phyloP scores from a whole-genome alignment of 805 yeast genomes.

The Candida michaelii region DNA sequence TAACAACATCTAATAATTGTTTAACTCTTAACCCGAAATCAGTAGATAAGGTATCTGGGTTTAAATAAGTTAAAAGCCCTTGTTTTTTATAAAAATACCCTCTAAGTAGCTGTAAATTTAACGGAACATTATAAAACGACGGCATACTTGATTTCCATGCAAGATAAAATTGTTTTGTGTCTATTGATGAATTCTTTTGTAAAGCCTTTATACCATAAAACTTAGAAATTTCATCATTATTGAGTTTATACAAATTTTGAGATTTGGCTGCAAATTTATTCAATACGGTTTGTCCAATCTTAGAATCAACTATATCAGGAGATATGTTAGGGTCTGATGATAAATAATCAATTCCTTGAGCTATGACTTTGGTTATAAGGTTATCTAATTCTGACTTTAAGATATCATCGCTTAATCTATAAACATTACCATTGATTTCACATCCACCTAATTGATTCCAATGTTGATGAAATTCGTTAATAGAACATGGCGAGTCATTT shows the following conservation, averaged over 20 bases:
- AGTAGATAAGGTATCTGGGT: constrained; percentile 46
- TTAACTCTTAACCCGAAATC: constrained; percentile 24
- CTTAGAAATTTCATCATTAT: constrained; percentile 43
- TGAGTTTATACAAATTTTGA: constrained; percentile 30
- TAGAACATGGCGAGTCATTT: constrained; percentile 53
- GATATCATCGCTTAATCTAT: constrained; percentile 24
- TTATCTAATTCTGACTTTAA: constrained; percentile 27
- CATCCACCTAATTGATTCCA: constrained; percentile 62
- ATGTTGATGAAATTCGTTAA: constrained; percentile 45
- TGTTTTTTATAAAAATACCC: constrained; percentile 37
- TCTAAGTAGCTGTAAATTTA: constrained; percentile 51
- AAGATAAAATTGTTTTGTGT: constrained; percentile 55
- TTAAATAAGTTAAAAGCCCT: constrained; percentile 52
- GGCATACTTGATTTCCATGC: constrained; percentile 67
- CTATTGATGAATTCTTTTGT: constrained; percentile 2
- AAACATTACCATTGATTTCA: constrained; percentile 46
- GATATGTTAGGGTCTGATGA: constrained; percentile 1
- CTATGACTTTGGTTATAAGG: constrained; percentile 27
- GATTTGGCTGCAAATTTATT: constrained; percentile 6
- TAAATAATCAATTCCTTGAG: constrained; percentile 23
- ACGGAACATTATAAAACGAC: constrained; percentile 56
- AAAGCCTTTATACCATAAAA: constrained; percentile 68
- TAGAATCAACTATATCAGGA: not conserved
- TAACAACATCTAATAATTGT: constrained; percentile 30
- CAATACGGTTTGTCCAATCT: not conserved